These are phyloP conservation scores for Colletotrichum cordylinicola DNA, from an alignment of 2,329 filamentous ascomycete species.

Conservation along the genomic window DNA sequence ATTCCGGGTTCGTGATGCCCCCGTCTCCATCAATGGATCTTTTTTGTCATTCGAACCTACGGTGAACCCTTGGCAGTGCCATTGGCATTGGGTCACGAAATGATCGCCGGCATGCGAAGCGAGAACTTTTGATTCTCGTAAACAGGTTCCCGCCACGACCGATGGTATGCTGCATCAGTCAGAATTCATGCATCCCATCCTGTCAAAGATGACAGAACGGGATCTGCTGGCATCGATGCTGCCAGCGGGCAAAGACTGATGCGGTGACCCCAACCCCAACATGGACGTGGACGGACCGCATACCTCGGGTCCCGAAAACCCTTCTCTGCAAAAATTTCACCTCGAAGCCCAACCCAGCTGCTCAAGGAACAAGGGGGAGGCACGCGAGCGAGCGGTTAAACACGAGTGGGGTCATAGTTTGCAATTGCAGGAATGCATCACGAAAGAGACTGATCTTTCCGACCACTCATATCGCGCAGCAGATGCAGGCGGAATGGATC, in stretches of 20 bases:
- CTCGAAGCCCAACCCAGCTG: neutral
- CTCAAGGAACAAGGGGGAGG: neutral
- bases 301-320: neutral
- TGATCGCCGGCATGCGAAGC: neutral
- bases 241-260: neutral
- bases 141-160: neutral
- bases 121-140: neutral
- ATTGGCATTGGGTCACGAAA: neutral
- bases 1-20: conserved; percentile 1
- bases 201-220: neutral
- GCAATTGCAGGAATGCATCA: neutral
- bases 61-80: neutral
- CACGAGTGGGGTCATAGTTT: neutral
- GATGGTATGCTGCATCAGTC: neutral
- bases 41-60: conserved; percentile 6
- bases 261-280: neutral
- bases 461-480: conserved; percentile 6
- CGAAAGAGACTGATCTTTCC: neutral
- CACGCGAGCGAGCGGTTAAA: neutral
- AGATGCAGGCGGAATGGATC: neutral
- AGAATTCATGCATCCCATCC: neutral
- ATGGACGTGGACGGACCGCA: neutral
- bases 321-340: neutral
- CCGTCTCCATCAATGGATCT: conserved; percentile 14
- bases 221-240: neutral